Evolutionary conservation across 306 rosid species (phyloP), one percentile per base, ranked within the genome.

Genomic region (Glycine latifolia): DNA sequence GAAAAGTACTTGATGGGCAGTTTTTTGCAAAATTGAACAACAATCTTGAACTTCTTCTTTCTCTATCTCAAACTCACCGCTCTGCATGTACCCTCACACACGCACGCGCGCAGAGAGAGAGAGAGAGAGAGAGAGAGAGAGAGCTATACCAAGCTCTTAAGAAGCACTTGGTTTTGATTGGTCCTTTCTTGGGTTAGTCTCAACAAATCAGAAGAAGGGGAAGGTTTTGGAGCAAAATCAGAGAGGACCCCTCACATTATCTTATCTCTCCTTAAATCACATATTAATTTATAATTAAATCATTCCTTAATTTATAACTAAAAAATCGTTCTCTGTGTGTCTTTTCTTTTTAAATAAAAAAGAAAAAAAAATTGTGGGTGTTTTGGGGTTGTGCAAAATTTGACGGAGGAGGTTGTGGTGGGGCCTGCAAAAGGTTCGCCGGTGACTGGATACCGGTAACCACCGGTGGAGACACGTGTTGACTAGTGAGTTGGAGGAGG

Each of bases 131-230:
- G 20, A 63, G 73, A 50, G 53, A 77, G 53, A 16, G 20, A 16
- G 4, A 81, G 62, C 31, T 26, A 26, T 26, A 39, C 62, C 17
- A 72, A 71, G 61, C 71, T 43, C 80, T 41, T 41, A 67, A 66
- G 68, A 87, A 81, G 61, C 47, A 37, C 72, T 63, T 76, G 56
- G 65, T 58, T 60, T 56, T 62, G 74, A 83, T 71, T 78, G 80
- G 87, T 87, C 87, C 90, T 83, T 71, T 86, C 87, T 85, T 84
- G 63, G 86, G 86, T 89, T 88, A 84, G 82, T 86, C 85, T 85
- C 89, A 81, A 97, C 91, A 90, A 89, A 90, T 88, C 89, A 90
- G 85, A 81, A 81, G 85, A 65, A 71, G 87, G 31, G 31, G 86
- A 77, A 84, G 86, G 86, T 47, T 82, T 63, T 71, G 85, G 87